Evolutionary conservation across 2,329 filamentous ascomycete genomes (phyloP), one percentile per base, ranked within the genome.

Genomic region (Cladophialophora yegresii): DNA sequence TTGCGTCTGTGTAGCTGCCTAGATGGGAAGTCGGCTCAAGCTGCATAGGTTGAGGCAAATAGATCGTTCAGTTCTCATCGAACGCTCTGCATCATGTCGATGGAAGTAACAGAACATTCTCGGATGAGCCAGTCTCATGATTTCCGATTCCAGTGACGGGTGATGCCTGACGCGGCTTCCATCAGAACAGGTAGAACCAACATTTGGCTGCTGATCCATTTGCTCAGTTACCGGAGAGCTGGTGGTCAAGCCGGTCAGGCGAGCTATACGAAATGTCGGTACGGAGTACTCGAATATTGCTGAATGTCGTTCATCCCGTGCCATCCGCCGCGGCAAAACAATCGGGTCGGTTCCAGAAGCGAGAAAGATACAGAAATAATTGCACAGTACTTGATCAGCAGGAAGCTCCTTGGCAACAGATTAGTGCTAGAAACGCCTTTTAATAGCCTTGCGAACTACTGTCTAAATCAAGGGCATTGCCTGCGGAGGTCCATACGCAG

Each of bases 21-120:
- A 47, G 36, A 9, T 12, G 30, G 57, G 30, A 53, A 47, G 6
- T 59, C 47, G 57, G 57, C 47, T 53, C 57, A 45, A 53, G 57
- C 33, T 30, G 26, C 22, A 45, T 3, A 26, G 13, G 30, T 20
- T 33, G 20, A 36, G 30, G 7, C 20, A 22, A 58, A 23, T 20
- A n/a, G 23, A 26, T 22, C 12, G 30, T 10, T 13, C 33, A 16
- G 12, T 7, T 20, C 22, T 30, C 13, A 20, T n/a, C 23, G 36
- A 40, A 40, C 13, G 36, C 36, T 4, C 16, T 16, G 36, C 36
- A n/a, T 40, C 13, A 40, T n/a, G 13, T 40, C 4, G 36, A 16
- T 40, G 36, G n/a, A 36, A 16, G 33, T 36, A 40, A 16, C 16
- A 43, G 7, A 43, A n/a, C 16, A 43, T 5, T 16, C n/a, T n/a